phyloP scores from a whole-genome alignment of 495 filamentous ascomycete species.

The Xylaria nigripes region DNA sequence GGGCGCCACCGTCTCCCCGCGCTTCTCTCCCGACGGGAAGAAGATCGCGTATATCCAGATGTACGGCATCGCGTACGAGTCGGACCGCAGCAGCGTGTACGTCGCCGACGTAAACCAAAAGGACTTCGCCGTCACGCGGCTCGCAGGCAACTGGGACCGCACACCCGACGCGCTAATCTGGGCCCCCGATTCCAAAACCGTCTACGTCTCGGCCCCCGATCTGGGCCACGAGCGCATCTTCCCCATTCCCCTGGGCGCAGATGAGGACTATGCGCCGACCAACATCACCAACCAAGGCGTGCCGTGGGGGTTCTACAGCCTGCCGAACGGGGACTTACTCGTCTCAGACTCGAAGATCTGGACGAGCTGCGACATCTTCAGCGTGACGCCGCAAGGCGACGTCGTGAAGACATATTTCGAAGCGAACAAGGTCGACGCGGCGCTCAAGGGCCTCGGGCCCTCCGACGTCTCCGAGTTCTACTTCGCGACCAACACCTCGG shows the following conservation, averaged over 20 bases:
- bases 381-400: conserved; percentile 19
- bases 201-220: conserved; percentile 50
- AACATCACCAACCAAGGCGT: conserved; percentile 49
- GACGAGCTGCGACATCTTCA: conserved; percentile 45
- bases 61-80: conserved; percentile 63
- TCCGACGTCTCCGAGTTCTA: conserved; percentile 32
- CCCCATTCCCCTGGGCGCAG: conserved; percentile 38
- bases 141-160: conserved; percentile 47
- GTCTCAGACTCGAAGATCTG: conserved; percentile 50
- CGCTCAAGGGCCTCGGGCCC: conserved; percentile 47
- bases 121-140: conserved; percentile 23
- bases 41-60: conserved; percentile 59
- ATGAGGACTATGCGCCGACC: conserved; percentile 37
- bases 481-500: conserved; percentile 53
- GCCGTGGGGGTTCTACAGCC: conserved; percentile 42
- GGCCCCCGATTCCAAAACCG: conserved; percentile 46
- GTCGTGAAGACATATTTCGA: conserved; percentile 24
- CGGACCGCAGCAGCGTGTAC: conserved; percentile 63
- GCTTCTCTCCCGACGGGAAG: conserved; percentile 59
- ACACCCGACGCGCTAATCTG: conserved; percentile 49
- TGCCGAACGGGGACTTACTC: conserved; percentile 43
- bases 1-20: conserved; percentile 59
- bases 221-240: conserved; percentile 51
- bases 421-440: conserved; percentile 23
- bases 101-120: conserved; percentile 18